Evolutionary conservation across 2,329 filamentous ascomycete genomes (phyloP).

Genomic region (Aspergillus sp.): DNA sequence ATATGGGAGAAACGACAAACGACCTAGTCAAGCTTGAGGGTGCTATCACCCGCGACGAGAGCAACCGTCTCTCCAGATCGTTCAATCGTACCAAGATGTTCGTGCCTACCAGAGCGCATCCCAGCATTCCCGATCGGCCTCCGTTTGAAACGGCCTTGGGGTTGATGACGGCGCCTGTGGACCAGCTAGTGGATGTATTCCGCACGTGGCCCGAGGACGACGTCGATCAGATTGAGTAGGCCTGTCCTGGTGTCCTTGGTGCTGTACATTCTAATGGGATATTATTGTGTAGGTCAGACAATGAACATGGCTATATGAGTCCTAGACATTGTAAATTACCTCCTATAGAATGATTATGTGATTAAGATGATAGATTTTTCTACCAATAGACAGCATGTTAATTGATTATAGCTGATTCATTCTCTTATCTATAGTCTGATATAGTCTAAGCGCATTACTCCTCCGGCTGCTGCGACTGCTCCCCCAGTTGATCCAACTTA

Average conservation of each 20-base stretch:
- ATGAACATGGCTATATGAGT: not conserved
- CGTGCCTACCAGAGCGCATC: slow-evolving; percentile 48
- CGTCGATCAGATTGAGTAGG: slow-evolving; percentile 4
- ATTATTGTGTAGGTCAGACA: not conserved
- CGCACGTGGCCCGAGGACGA: slow-evolving; percentile 44
- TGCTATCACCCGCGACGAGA: slow-evolving; percentile 30
- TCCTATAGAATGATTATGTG: not conserved
- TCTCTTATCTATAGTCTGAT: not conserved
- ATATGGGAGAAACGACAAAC: slow-evolving; percentile 45
- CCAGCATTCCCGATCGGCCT: slow-evolving; percentile 45
- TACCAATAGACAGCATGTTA: not conserved
- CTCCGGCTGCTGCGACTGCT: not conserved
- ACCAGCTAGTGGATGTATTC: slow-evolving; percentile 51
- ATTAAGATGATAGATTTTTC: not conserved
- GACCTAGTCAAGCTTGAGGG: slow-evolving; percentile 47
- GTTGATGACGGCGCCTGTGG: slow-evolving; percentile 51
- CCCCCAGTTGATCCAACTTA: slow-evolving; percentile 12
- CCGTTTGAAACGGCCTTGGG: slow-evolving; percentile 52
- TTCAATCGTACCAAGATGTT: slow-evolving; percentile 51
- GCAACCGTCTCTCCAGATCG: slow-evolving; percentile 33
- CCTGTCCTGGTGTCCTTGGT: not conserved
- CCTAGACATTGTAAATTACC: not conserved
- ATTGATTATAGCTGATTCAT: not conserved
- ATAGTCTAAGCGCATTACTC: not conserved
- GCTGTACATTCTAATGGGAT: not conserved